Evolutionary conservation across 176 grass and related monocot genomes (phyloP), one percentile per base, ranked within the genome.

Genomic region (Canna indica): DNA sequence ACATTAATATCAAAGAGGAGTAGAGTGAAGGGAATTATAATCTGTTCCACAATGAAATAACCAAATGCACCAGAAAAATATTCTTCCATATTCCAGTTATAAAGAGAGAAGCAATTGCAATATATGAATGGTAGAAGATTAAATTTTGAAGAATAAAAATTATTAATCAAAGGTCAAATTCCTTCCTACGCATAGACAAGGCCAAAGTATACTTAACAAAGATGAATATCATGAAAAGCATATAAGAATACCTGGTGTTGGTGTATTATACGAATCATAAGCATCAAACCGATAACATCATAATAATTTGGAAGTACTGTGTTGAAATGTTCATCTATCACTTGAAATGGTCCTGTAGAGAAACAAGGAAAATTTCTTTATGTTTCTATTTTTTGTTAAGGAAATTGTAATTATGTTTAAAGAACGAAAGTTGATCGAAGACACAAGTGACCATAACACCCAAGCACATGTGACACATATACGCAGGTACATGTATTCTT

Each of bases 251-350:
- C 94, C 88, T 97, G 94, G 60, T 97, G 94, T 71, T 97, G 94
- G 81, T 92, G 89, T 75, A 97, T 97, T 70, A 97, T 92, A 76
- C 86, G 86, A 78, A 97, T 97, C 89, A 97, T 97, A 76, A 97
- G 84, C 94, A 97, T 97, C 80, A 97, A 90, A 42, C 89, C 94
- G 38, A 97, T 97, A 54, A 86, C 89, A 70, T 97, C 89, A 22
- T 90, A 97, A 69, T 86, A 90, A 77, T 92, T 92, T 81, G 85
- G 82, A 62, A 97, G 86, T 60, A 97, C 65, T 72, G 77, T 80
- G 80, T 83, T 81, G 69, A 97, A 92, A 87, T 97, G 80, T 76
- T 97, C 94, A 81, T 92, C 94, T 56, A 97, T 90, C 79, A 92
- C 94, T 78, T 90, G 89, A 78, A 97, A 91, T 61, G 94, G 94